Percentiles rank a stretch among this genome's conserved stretches.
These are phyloP conservation scores for Casuarina equisetifolia DNA, from an alignment of 306 rosid genomes.

Conservation along the genomic window DNA sequence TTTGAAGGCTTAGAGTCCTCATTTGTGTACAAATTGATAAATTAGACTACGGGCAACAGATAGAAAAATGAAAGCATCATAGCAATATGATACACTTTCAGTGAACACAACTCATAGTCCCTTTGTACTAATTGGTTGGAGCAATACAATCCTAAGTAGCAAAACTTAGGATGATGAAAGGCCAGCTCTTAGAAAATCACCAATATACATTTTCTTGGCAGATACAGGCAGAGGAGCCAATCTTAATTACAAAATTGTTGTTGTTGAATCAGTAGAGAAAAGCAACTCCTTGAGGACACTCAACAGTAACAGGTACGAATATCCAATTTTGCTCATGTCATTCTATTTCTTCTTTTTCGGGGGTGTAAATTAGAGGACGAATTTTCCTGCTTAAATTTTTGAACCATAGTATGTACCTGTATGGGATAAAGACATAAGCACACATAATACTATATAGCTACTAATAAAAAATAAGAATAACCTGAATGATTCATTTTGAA, in stretches of 20 bases:
- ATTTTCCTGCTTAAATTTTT: slow-evolving; percentile 62
- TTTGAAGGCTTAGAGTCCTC: neutral
- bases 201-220: neutral
- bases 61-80: neutral
- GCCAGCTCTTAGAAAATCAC: neutral
- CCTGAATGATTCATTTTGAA: neutral
- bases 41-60: neutral
- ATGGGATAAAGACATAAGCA: slow-evolving; percentile 17
- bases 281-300: neutral
- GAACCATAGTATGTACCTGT: slow-evolving; percentile 76
- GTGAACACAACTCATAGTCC: neutral
- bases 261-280: neutral
- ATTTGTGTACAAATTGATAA: neutral
- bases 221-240: neutral
- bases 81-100: neutral
- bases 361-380: slow-evolving; percentile 27
- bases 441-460: neutral
- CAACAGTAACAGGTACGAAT: slow-evolving; percentile 3
- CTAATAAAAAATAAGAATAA: neutral
- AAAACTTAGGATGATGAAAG: neutral
- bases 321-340: slow-evolving; percentile 25
- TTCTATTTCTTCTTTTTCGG: slow-evolving; percentile 49
- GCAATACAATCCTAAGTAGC: neutral
- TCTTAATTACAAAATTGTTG: neutral
- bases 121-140: neutral